Conservation (phyloP, 2,329 filamentous ascomycete genomes). For the Pseudopyrenochaeta lycopersici region DNA sequence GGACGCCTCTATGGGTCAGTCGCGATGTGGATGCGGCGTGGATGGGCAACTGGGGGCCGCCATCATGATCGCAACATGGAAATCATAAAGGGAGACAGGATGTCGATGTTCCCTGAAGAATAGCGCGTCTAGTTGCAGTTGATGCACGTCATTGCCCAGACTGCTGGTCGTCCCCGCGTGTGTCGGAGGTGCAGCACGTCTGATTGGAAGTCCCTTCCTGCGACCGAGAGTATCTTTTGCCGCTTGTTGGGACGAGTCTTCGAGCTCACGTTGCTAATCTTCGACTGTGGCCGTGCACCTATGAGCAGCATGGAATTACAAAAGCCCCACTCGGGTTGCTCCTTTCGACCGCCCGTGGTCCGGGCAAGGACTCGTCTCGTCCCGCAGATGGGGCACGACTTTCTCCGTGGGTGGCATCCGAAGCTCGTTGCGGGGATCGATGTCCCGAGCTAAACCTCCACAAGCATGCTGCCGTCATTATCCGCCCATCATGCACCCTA, state of each 20-base stretch:
- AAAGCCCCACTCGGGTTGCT: constrained; percentile 26
- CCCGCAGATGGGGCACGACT: neutral
- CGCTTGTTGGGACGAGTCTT: constrained; percentile 3
- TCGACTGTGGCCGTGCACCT: constrained; percentile 11
- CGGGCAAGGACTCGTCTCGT: neutral
- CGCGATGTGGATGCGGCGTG: constrained; percentile 9
- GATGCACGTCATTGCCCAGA: constrained; percentile 22
- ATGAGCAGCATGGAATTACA: constrained; percentile 17
- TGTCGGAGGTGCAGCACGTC: constrained; percentile 8
- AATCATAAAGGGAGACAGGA: constrained; percentile 5
- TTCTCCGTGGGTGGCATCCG: constrained; percentile 19
- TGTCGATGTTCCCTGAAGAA: constrained; percentile 18
- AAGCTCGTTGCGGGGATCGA: constrained; percentile 31
- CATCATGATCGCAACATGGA: constrained; percentile 18
- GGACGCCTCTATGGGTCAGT: constrained; percentile 19
- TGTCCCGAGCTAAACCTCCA: constrained; percentile 38
- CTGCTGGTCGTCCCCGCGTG: constrained; percentile 6
- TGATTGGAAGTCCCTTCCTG: constrained; percentile 15
- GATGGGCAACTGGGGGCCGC: constrained; percentile 9
- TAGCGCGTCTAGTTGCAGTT: constrained; percentile 6
- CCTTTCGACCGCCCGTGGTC: constrained; percentile 11
- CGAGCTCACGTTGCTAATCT: constrained; percentile 12
- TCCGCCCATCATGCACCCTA: constrained; percentile 28
- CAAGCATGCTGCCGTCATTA: constrained; percentile 38
- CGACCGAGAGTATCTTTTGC: constrained; percentile 4